Percentiles rank a stretch among this genome's conserved stretches.
These are phyloP conservation scores for Chlamydomonas sphaeroides DNA, from an alignment of 139 green algal genomes.

Conservation along the genomic window DNA sequence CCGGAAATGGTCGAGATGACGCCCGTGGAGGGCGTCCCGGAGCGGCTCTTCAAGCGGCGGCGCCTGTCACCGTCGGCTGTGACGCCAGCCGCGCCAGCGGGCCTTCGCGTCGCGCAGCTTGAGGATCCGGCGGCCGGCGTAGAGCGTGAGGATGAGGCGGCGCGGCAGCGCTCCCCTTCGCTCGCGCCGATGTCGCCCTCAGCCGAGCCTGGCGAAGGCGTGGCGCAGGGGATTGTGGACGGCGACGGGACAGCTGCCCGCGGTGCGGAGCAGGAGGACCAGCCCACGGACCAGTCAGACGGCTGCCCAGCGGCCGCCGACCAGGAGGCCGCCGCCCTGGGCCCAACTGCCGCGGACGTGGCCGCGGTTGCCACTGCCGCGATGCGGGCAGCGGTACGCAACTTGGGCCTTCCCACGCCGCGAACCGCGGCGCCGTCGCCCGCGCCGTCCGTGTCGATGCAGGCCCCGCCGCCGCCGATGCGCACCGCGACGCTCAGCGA, in stretches of 20 bases:
- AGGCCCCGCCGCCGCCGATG: not conserved
- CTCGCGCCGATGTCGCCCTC: no score
- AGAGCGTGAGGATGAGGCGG: no score
- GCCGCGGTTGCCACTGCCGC: not conserved
- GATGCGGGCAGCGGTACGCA: not conserved
- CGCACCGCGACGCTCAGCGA: not conserved
- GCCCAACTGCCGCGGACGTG: not conserved
- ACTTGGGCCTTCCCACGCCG: not conserved
- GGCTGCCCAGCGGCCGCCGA: not conserved
- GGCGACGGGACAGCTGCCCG: not conserved
- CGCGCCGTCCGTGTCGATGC: no score
- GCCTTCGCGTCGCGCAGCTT: not conserved
- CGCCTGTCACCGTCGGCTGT: not conserved
- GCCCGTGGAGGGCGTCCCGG: slow-evolving; percentile 52
- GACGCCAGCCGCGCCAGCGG: not conserved
- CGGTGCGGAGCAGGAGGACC: not conserved
- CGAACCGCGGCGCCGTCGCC: not conserved
- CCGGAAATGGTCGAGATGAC: not conserved
- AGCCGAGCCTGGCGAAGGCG: no score
- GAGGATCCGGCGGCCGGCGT: no score
- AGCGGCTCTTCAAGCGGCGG: slow-evolving; percentile 31
- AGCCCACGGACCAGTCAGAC: not conserved
- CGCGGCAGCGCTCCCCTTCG: no score
- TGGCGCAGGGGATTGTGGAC: no score
- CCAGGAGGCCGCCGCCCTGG: no score